Evolutionary conservation across 2,329 filamentous ascomycete species (phyloP), one percentile per base, ranked within the genome.

Genomic region (Ascochyta fabae): DNA sequence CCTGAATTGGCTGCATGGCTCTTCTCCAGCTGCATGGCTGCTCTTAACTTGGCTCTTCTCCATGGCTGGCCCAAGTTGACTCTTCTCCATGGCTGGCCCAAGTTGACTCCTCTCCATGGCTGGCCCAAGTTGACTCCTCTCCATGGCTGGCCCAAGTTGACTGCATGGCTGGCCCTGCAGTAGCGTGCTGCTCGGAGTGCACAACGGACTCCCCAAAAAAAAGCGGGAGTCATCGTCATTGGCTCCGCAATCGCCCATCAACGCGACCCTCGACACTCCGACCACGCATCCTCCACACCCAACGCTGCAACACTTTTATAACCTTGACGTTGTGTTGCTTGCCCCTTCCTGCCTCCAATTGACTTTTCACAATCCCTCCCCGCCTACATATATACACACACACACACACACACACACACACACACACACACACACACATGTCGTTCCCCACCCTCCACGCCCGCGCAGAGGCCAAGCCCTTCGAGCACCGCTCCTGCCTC

Each of bases 401-500:
- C 27, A 8, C 29, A 13, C 27, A 24, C 42, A 44, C 27, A 15
- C 27, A 3, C 16, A 34, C 45, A 31, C 50, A 26, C 39, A 10
- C 24, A 10, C 42, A 16, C 19, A 8, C 27, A 8, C 29, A 13
- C 27, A 24, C 42, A 44, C 27, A 15, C n/a, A 75, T 74, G 71
- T 52, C 72, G 35, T 71, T 72, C 63, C 73, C 74, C 46, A 74
- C 71, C 13, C 74, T 78, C 45, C 75, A 77, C 62, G 74, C 75
- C 62, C 74, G 75, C 63, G 70, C 73, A n/a, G 76, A 78, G 63
- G 71, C 69, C 61, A 77, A 77, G 64, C 70, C 68, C 16, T 66
- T 76, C 46, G 75, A 78, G 64, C 75, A 78, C 59, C 74, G 75
- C 56, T 76, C 74, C 33, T 70, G 66, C 62, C 70, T 78, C 54